Evolutionary conservation across 768 basidiomycete genomes (phyloP), one percentile per base, ranked within the genome.

Genomic region (Amanita rimosa): DNA sequence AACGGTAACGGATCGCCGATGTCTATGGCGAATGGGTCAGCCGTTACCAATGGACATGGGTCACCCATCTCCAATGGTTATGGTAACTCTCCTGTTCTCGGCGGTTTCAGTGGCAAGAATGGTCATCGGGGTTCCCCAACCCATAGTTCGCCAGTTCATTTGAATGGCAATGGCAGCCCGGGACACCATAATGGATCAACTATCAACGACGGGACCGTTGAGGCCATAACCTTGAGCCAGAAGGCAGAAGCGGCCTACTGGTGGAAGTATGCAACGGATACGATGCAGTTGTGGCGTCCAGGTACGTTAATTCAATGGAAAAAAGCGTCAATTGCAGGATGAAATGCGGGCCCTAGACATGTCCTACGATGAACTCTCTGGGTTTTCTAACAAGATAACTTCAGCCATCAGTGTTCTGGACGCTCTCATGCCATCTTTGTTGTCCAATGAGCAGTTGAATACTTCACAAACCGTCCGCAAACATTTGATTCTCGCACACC

Each of bases 261-360:
- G 47, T 48, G 47, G 47, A 48, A 36, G 27, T 48, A 27, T 16
- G 47, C 38, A 31, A 48, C 47, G 4, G 47, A 48, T 29, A 48
- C 29, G 3, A n/a, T 40, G 24, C 36, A 40, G 19, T 41, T 27
- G 2, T 48, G 47, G 47, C 47, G 47, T 19, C 39, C 49, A 36
- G 43, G 49, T 44, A 42, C 43, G 41, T 21, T 10, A 29, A 35
- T 31, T 13, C 2, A 26, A 37, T 26, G 2, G 6, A 9, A 17
- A 13, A 29, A 33, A 14, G 37, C 43, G 26, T 24, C 31, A 44
- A 21, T 19, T 33, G 16, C 22, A 17, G 14, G 13, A 35, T 42
- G 14, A 46, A 39, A 13, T 38, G 2, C 9, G 24, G n/a, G 10
- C 33, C n/a, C n/a, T 9, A 50, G 49, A 50, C 24, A 50, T 50